Base-by-base conservation (phyloP, 2,329 filamentous ascomycete species). In the Colletotrichum horii region DNA sequence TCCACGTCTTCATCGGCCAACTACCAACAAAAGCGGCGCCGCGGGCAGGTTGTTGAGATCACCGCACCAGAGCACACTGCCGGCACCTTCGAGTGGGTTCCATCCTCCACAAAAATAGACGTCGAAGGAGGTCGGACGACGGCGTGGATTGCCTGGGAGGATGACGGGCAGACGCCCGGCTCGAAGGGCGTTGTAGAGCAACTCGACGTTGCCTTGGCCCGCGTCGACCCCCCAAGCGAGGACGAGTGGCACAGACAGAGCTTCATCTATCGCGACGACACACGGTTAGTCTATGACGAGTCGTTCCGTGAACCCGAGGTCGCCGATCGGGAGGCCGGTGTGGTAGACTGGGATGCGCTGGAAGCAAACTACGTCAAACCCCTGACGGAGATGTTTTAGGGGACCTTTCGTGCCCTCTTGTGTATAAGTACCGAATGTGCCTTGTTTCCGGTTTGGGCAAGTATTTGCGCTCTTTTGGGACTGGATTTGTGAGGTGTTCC, bases 21-120 rank as follows among this genome's bases (percentile, higher is more conserved):
- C 24, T 52, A 66, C 8, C 56, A 58, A 19, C 61, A 69, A 43
- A 61, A 62, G 38, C 64, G 77, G 43, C 24, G 68, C 32, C 30
- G 69, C 66, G 34, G 74, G 55, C 71, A 75, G 60, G 28, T 77
- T 19, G 19, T 78, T 14, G 76, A 78, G 60, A 61, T 79, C 8
- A 71, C 55, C 19, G 66, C 65, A 6, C 76, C 78, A 11, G 67
- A 75, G 28, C 76, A 76, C 36, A 78, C 76, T 48, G 71, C 67
- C 15, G 79, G 79, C 43, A 58, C 62, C 36, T 76, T 78, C 34
- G 75, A 77, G 30, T 80, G 78, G 79, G 76, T 71, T 19, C 76
- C 60, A 2, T 65, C 43, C 2, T 62, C 62, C 22, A 64, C 60
- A 28, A 55, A 60, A 55, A 60, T 74, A 66, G 74, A 74, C 28